phyloP scores from a whole-genome alignment of 352 stramenopile genomes.

The Globisporangium splendens region DNA sequence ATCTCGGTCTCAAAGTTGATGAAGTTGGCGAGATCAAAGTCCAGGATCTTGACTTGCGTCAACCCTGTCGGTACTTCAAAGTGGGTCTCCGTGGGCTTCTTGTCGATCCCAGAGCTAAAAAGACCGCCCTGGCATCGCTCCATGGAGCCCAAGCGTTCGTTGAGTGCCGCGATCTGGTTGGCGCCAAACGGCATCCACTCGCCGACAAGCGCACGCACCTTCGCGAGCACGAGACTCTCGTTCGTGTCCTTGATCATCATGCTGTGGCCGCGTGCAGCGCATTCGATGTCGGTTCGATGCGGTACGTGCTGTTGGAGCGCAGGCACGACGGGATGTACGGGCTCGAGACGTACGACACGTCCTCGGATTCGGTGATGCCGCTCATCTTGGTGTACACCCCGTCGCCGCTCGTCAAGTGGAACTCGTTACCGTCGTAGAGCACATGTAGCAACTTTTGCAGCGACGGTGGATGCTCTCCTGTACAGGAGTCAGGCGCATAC shows the following conservation, averaged over 20 bases:
- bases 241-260: slow-evolving; percentile 93
- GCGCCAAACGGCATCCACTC: slow-evolving; percentile 97
- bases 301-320: slow-evolving; percentile 87
- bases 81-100: slow-evolving; percentile 77
- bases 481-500: slow-evolving; percentile 21
- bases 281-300: slow-evolving; percentile 92
- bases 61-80: slow-evolving; percentile 90
- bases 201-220: slow-evolving; percentile 94
- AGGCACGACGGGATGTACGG: slow-evolving; percentile 96
- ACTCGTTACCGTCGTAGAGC: slow-evolving; percentile 66
- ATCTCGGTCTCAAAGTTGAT: slow-evolving; percentile 99
- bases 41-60: slow-evolving; percentile 95
- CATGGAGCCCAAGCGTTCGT: slow-evolving; percentile 94
- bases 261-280: slow-evolving; percentile 87
- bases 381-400: slow-evolving; percentile 81
- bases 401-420: slow-evolving; percentile 59
- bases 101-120: slow-evolving; percentile 93
- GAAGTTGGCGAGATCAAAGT: slow-evolving; percentile 96
- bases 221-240: slow-evolving; percentile 94
- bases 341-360: slow-evolving; percentile 97
- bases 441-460: slow-evolving; percentile 33
- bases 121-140: slow-evolving; percentile 96
- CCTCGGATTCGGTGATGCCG: slow-evolving; percentile 94
- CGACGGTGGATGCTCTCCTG: not conserved
- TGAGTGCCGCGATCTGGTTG: slow-evolving; percentile 97